These are phyloP conservation scores for Escovopsis sp. DNA, from an alignment of 2,329 filamentous ascomycete species.

Conservation along the genomic window DNA sequence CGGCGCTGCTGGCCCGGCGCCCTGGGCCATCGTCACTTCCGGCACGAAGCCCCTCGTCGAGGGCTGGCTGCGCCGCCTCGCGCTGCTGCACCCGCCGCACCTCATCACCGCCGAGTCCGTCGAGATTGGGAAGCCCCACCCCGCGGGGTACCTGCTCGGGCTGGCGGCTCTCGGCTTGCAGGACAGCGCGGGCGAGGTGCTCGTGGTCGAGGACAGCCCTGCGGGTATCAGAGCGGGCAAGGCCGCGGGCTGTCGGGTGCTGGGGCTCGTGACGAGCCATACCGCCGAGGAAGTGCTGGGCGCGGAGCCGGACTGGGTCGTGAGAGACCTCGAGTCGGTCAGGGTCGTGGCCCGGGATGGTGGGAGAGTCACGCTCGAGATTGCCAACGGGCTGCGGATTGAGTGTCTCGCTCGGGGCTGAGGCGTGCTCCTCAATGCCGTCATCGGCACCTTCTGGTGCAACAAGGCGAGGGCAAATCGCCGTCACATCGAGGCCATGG, in stretches of 20 bases:
- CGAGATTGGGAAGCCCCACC: constrained; percentile 60
- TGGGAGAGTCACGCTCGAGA: constrained; percentile 50
- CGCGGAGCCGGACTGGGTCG: constrained; percentile 78
- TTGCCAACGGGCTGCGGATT: constrained; percentile 41
- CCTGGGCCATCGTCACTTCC: constrained; percentile 80
- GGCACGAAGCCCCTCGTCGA: constrained; percentile 52
- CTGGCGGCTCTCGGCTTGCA: constrained; percentile 42
- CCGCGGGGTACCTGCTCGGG: constrained; percentile 56
- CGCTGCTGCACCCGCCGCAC: constrained; percentile 47
- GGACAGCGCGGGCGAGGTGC: constrained; percentile 32
- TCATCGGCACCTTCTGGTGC: too few relatives aligned
- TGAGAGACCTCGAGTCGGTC: constrained; percentile 63
- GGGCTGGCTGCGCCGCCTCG: constrained; percentile 56
- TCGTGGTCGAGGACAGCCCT: constrained; percentile 82
- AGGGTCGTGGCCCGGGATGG: constrained; percentile 41
- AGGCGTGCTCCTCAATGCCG: too few relatives aligned
- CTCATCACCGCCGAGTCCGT: constrained; percentile 67
- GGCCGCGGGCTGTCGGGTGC: constrained; percentile 68
- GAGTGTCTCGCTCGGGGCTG: too few relatives aligned
- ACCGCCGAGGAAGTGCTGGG: constrained; percentile 52
- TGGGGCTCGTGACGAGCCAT: constrained; percentile 78
- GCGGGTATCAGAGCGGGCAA: constrained; percentile 74
- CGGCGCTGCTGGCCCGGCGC: constrained; percentile 27
- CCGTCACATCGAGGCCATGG: too few relatives aligned
- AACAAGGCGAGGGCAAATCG: too few relatives aligned